Evolutionary conservation across 78 protist species (phyloP).

Genomic region (Dictyostelium firmibasis): DNA sequence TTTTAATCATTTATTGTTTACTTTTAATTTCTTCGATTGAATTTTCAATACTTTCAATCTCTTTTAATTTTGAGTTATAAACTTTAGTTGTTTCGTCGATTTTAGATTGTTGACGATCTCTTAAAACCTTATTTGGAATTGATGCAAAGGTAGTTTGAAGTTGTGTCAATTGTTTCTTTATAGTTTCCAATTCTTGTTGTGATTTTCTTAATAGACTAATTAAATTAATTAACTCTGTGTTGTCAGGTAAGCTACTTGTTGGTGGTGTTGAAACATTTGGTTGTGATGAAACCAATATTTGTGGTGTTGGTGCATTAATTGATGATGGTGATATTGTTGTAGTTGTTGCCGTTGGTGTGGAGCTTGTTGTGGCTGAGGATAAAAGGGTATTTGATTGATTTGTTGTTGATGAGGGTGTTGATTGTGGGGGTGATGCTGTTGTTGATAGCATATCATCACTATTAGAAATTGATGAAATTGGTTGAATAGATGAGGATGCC

Average conservation of each 20-base stretch:
- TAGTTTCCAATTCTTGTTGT: slow-evolving; percentile 52
- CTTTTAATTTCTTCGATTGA: slow-evolving; percentile 3
- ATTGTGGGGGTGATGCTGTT: not conserved
- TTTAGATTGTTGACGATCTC: slow-evolving; percentile 17
- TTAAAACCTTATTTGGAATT: slow-evolving; percentile 30
- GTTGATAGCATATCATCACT: not conserved
- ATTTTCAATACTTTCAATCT: slow-evolving; percentile 17
- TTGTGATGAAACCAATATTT: not conserved
- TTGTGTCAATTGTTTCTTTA: slow-evolving; percentile 1
- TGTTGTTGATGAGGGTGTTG: not conserved
- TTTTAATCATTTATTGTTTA: not conserved
- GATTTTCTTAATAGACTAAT: slow-evolving; percentile 18
- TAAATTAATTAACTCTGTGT: not conserved
- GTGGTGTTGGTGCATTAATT: not conserved
- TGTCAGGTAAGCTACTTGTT: not conserved
- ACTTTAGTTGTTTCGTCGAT: not conserved
- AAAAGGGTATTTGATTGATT: no score
- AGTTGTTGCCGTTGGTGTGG: not conserved
- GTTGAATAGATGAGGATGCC: slow-evolving; percentile 2
- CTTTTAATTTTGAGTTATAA: not conserved
- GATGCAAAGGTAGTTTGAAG: not conserved
- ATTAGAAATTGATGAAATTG: not conserved
- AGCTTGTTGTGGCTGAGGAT: not conserved
- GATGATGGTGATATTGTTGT: not conserved
- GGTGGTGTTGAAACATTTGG: slow-evolving; percentile 16